Evolutionary conservation across 441 rosid species (phyloP), one percentile per base, ranked within the genome.

Genomic region (Manihot esculenta): DNA sequence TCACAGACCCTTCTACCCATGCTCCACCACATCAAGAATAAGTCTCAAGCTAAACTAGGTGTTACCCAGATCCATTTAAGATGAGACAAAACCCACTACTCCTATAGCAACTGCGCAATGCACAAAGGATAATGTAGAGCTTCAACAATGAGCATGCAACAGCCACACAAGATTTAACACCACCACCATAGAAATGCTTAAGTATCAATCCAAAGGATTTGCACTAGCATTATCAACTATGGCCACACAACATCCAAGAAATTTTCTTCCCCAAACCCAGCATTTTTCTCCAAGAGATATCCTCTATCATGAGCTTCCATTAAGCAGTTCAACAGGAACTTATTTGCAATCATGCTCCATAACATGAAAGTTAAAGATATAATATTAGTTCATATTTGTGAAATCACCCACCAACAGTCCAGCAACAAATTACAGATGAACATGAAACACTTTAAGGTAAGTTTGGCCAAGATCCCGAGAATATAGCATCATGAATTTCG

Each of bases 131-230:
- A 42, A 45, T 24, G 7, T 12, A 7, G 14, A 50, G 44, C 33
- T 35, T 66, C 60, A 53, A 23, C n/a, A 15, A 11, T 53, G 35
- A 67, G 51, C 54, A 65, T 18, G 45, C 57, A 65, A 49, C 44
- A 17, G 13, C 20, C 55, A 49, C 1, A 51, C 60, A 26, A 44
- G 5, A 26, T 44, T 45, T 30, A 45, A 44, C 55, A 45, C 12
- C 48, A 61, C 38, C 30, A 55, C 62, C 24, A n/a, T 20, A 17
- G 12, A 23, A 50, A 70, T 14, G 8, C 35, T 61, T 35, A 61
- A 26, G 12, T 21, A 50, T 17, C 7, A 33, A 44, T 7, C 10
- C 47, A 7, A 20, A 21, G 20, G 21, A 48, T 60, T 48, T 33
- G 13, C 12, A 30, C n/a, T 38, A 20, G n/a, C 58, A 68, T 33